phyloP scores from a whole-genome alignment of 495 filamentous ascomycete genomes.

The Amorphotheca resinae region DNA sequence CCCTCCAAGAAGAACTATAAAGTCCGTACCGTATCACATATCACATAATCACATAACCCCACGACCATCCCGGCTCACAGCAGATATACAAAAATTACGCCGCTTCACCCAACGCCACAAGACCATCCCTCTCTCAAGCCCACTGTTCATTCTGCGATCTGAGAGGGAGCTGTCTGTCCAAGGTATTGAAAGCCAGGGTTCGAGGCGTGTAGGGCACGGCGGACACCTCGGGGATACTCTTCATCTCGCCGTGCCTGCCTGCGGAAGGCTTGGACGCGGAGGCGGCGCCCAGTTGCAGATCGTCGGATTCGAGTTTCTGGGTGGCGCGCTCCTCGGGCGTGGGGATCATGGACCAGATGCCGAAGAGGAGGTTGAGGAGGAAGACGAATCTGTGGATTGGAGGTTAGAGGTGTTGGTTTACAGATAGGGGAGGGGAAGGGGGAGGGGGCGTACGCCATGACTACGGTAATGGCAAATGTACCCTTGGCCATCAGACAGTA shows the following conservation, averaged over 20 bases:
- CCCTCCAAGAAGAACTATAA: no score
- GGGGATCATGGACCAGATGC: conserved; percentile 49
- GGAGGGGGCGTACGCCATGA: conserved; percentile 51
- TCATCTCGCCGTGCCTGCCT: conserved; percentile 31
- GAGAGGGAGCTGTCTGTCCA: conserved; percentile 36
- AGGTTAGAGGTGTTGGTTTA: conserved; percentile 8
- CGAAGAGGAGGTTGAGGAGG: conserved; percentile 40
- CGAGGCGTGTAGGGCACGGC: conserved; percentile 35
- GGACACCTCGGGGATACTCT: conserved; percentile 23
- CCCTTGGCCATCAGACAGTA: conserved; percentile 70
- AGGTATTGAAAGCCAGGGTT: conserved; percentile 41
- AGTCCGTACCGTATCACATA: no score
- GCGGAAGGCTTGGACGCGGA: conserved; percentile 19
- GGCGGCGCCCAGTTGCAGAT: conserved; percentile 24
- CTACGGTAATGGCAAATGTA: conserved; percentile 54
- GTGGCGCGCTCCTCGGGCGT: conserved; percentile 25
- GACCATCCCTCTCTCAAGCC: no score
- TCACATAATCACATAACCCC: no score
- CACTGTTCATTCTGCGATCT: no score
- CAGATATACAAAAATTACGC: no score
- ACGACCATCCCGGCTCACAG: no score
- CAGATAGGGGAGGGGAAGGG: neutral
- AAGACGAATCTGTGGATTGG: conserved; percentile 36
- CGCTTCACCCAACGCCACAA: no score
- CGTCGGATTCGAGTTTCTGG: conserved; percentile 24